Conservation (phyloP, 306 rosid genomes). For the Astragalus glycyphyllos region DNA sequence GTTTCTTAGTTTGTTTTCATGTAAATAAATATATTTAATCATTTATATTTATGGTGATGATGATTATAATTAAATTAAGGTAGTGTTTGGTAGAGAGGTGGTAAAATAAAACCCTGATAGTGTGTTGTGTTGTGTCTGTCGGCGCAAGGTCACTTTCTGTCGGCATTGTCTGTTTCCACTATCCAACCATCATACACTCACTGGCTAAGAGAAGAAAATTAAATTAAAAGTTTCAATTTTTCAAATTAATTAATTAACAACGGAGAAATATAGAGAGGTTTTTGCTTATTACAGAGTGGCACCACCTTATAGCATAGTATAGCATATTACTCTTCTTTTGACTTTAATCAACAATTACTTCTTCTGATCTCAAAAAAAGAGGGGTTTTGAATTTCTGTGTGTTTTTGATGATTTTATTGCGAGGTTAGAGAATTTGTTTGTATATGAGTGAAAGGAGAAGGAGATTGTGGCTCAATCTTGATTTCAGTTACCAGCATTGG, state of each 20-base stretch:
- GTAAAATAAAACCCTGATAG: constrained; percentile 45
- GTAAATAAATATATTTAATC: neutral
- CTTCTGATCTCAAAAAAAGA: constrained; percentile 46
- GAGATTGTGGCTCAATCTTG: constrained; percentile 58
- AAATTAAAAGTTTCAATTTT: neutral
- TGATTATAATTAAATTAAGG: constrained; percentile 56
- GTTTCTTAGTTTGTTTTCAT: neutral
- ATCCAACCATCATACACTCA: constrained; percentile 56
- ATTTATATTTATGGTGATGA: constrained; percentile 33
- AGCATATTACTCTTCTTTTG: no score
- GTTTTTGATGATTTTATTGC: constrained; percentile 39
- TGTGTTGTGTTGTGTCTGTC: constrained; percentile 67
- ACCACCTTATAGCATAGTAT: constrained; percentile 24
- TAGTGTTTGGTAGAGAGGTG: constrained; percentile 63
- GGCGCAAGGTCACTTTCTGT: constrained; percentile 95
- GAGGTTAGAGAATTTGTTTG: constrained; percentile 42
- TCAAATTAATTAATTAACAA: constrained; percentile 48
- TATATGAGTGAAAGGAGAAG: constrained; percentile 49
- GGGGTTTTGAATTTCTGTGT: constrained; percentile 21
- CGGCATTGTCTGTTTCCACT: constrained; percentile 67
- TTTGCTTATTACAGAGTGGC: constrained; percentile 53
- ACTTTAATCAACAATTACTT: constrained; percentile 30
- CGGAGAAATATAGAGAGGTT: constrained; percentile 43
- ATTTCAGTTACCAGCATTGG: constrained; percentile 47
- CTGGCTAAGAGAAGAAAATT: constrained; percentile 37